These are phyloP conservation scores for Penicillium robsamsonii DNA, from an alignment of 495 filamentous ascomycete species.

Conservation along the genomic window DNA sequence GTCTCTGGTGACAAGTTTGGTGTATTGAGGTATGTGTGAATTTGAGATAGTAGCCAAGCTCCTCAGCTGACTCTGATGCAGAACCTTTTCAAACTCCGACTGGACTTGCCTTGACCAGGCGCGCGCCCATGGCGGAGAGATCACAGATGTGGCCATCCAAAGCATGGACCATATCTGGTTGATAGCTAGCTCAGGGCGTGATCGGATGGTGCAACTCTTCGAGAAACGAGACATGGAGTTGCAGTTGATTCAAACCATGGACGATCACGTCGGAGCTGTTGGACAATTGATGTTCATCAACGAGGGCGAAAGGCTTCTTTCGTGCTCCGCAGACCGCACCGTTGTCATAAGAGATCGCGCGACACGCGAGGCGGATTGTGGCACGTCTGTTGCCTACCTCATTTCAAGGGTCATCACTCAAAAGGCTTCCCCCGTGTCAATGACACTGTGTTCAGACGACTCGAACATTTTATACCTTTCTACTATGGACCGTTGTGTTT, in stretches of 20 bases:
- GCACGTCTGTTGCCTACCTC: slow-evolving; percentile 70
- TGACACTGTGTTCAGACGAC: slow-evolving; percentile 64
- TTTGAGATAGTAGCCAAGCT: slow-evolving; percentile 1
- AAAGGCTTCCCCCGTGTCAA: slow-evolving; percentile 82
- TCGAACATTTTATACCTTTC: slow-evolving; percentile 66
- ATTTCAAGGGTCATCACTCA: slow-evolving; percentile 71
- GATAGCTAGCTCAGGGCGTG: slow-evolving; percentile 77
- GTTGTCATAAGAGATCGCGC: slow-evolving; percentile 76
- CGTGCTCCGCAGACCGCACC: slow-evolving; percentile 85
- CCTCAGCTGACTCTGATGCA: slow-evolving; percentile 22
- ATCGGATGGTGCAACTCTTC: slow-evolving; percentile 89
- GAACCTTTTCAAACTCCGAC: slow-evolving; percentile 46
- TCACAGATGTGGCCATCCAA: slow-evolving; percentile 72
- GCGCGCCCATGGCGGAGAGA: slow-evolving; percentile 84
- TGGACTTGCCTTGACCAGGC: slow-evolving; percentile 58
- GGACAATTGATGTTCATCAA: slow-evolving; percentile 60
- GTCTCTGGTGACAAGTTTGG: slow-evolving; percentile 84
- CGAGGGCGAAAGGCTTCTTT: slow-evolving; percentile 68
- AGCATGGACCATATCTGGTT: slow-evolving; percentile 42
- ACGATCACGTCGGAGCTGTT: slow-evolving; percentile 74
- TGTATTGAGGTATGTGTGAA: slow-evolving; percentile 61
- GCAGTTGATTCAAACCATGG: slow-evolving; percentile 67
- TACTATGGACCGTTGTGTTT: slow-evolving; percentile 76
- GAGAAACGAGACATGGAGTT: slow-evolving; percentile 52
- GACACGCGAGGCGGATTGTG: slow-evolving; percentile 59